Evolutionary conservation across 768 basidiomycete species (phyloP), one percentile per base, ranked within the genome.

Genomic region (Pisolithus microcarpus): DNA sequence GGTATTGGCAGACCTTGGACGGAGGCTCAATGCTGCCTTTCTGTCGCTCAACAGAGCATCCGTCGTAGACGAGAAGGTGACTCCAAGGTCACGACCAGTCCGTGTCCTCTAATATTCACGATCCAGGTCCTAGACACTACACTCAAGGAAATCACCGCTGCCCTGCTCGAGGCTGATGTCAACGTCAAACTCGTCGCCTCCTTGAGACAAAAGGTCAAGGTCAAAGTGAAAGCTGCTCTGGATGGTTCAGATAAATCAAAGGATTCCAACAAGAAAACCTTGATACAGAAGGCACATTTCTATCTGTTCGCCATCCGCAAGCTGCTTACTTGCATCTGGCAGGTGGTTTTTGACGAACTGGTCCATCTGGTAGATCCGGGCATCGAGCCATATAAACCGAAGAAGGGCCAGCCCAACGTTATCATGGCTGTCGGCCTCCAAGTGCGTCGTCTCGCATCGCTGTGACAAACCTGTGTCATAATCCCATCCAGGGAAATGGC

Each of bases 361-460:
- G 96, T 98, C 18, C 77, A 84, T 43, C 73, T 99, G 13, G 95
- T 99, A 2, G 96, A 99, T 65, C 94, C 96, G 9, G 93, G 91
- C 0, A 86, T 91, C 7, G 91, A 94, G 60, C 91, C 93, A 2
- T 96, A 91, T 67, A 95, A 96, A 66, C 96, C 96, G 7, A 89
- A 87, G 72, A 98, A 97, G 66, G 94, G 93, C 0, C 87, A 93
- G 58, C 66, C 84, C 2, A 95, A 95, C 70, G 85, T 99, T 5
- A 82, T 99, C 52, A 99, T 99, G 96, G 91, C 91, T 36, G 93
- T 97, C 54, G 93, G 93, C 67, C 79, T 97, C 38, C 93, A 96
- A 78, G 91, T 89, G 58, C 53, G 77, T 63, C 40, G 15, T 43
- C 18, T 36, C 36, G 48, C 50, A 38, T 44, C 23, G 31, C n/a